Base-by-base conservation (phyloP, 805 yeast genomes). In the Candida endomychidarum region DNA sequence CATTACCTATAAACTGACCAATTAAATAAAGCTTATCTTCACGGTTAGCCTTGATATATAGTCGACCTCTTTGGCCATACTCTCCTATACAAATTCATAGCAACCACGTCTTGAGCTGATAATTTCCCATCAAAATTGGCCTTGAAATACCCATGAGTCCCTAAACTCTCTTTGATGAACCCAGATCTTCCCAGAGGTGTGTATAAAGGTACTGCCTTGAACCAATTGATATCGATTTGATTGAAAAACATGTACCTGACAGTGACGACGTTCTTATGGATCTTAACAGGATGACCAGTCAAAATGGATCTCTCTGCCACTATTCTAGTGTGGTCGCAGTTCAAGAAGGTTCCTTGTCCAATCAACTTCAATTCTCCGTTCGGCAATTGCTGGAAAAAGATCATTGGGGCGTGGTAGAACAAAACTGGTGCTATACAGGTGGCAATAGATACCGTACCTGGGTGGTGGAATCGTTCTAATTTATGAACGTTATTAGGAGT, bases 71-170 rank as follows among this genome's bases (percentile, higher is more conserved):
- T 76, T 27, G 99, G 98, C 97, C 97, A 93, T 46, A 84, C 84
- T 56, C 99, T 80, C 67, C 87, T 91, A 70, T 86, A 93, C 52
- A 93, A 65, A 21, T 96, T 81, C 97, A 93, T 88, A 16, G 88
- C 97, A 35, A 93, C 80, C 10, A 86, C 81, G 63, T 93, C 99
- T 65, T 90, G 97, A 0, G 96, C 84, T 38, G 85, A 80, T 54
- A 95, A 70, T 55, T 83, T 86, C 43, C 90, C 91, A 58, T 93
- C 97, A 54, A 93, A 93, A 7, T 86, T 84, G 17, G 97, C 96
- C 68, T 93, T 93, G 78, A 84, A 90, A 70, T 91, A 88, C 48
- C 99, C 99, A 60, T 93, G 99, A 2, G 99, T 93, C 67, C 99
- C 99, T 70, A 93, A 74, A 58, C 90, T 79, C 61, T 91, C 97